Conservation (phyloP, 768 basidiomycete genomes). For the Kwoniella sp. region DNA sequence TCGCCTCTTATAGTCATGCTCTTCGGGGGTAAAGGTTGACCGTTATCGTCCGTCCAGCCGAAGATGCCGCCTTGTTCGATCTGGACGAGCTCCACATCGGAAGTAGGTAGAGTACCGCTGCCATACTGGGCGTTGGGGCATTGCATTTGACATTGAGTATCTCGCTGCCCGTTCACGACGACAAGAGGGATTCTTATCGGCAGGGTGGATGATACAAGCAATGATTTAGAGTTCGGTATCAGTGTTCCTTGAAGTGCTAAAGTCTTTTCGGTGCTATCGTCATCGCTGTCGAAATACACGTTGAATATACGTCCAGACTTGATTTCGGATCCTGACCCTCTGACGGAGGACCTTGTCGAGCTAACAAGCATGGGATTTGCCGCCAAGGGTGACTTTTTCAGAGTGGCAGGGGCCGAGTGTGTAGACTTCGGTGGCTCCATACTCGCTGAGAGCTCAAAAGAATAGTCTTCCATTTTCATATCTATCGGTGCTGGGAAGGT, state of each 20-base stretch:
- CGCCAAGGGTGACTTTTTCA: background rate
- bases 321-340: background rate
- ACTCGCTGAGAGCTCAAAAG: slow-evolving; percentile 32
- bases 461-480: slow-evolving; percentile 41
- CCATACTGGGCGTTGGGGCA: slow-evolving; percentile 10
- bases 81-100: slow-evolving; percentile 4
- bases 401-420: slow-evolving; percentile 7
- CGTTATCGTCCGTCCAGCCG: slow-evolving; percentile 19
- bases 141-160: slow-evolving; percentile 8
- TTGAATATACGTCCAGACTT: slow-evolving; percentile 21
- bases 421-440: slow-evolving; percentile 13
- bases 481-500: slow-evolving; percentile 20
- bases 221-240: slow-evolving; percentile 17
- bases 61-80: slow-evolving; percentile 15
- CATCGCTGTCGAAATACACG: slow-evolving; percentile 12
- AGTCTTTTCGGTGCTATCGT: slow-evolving; percentile 1
- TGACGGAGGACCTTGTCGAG: background rate
- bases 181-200: slow-evolving; percentile 30
- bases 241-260: slow-evolving; percentile 23
- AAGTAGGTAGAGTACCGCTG: background rate
- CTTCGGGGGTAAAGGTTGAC: background rate
- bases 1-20: slow-evolving; percentile 19
- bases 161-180: background rate
- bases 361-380: background rate
- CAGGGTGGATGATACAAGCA: slow-evolving; percentile 24